A percentile compares a stretch with the other conserved stretches of the same genome.
These are phyloP conservation scores for Raphanus raphanistrum DNA, from an alignment of 345 rosid species.

Conservation along the genomic window DNA sequence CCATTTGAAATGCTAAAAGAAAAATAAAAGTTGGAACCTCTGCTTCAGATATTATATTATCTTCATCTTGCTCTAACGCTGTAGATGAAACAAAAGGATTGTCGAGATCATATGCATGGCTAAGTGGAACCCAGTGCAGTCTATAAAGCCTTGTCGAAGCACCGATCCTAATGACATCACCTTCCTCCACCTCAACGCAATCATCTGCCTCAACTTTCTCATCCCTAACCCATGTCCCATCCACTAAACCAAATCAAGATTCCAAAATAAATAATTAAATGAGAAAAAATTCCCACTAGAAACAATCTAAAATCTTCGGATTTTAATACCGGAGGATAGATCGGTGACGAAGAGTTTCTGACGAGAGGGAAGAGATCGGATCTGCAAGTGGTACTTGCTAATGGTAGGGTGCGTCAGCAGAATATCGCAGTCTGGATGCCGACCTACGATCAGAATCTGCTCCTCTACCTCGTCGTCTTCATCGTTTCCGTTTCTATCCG, in stretches of 20 bases:
- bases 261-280: neutral
- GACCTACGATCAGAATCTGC: constrained; percentile 67
- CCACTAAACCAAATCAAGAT: constrained; percentile 49
- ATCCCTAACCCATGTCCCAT: constrained; percentile 89
- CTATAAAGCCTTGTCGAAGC: constrained; percentile 80
- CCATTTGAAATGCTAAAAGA: constrained; percentile 2
- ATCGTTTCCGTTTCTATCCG: constrained; percentile 12
- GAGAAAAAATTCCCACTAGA: neutral
- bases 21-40: constrained; percentile 23
- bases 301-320: neutral
- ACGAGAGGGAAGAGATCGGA: constrained; percentile 50
- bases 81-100: constrained; percentile 50
- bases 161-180: constrained; percentile 69
- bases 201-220: constrained; percentile 65
- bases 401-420: constrained; percentile 83
- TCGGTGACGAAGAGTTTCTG: constrained; percentile 71
- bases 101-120: constrained; percentile 61
- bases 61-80: constrained; percentile 44
- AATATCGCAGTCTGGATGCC: constrained; percentile 84
- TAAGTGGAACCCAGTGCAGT: constrained; percentile 78
- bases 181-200: constrained; percentile 67
- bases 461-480: constrained; percentile 48
- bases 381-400: constrained; percentile 86
- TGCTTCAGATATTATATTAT: constrained; percentile 27
- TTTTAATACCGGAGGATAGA: constrained; percentile 63